Conservation (phyloP, 1,139 yeast species). For the Taphrina communis region DNA sequence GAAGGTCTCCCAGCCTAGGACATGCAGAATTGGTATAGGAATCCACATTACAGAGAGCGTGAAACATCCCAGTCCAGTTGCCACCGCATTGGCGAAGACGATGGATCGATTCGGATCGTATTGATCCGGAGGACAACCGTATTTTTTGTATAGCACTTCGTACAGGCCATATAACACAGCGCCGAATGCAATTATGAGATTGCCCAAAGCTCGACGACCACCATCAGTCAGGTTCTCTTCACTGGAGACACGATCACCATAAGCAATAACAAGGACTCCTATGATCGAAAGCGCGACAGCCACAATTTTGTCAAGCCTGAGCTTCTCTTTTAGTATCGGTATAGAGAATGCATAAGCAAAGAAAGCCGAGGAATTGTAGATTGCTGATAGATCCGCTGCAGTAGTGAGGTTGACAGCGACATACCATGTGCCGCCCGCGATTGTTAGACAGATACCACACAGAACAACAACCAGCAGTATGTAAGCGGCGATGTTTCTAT, state of each 20-base stretch:
- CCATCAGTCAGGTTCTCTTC: conserved; percentile 51
- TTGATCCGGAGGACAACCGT: conserved; percentile 73
- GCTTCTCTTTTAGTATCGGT: conserved; percentile 67
- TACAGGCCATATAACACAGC: conserved; percentile 83
- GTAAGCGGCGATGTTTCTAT: conserved; percentile 60
- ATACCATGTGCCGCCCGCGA: conserved; percentile 88
- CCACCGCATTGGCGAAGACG: conserved; percentile 63
- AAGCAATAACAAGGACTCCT: conserved; percentile 83
- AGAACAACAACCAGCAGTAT: conserved; percentile 58
- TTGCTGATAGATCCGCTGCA: conserved; percentile 86
- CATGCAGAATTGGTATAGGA: conserved; percentile 59
- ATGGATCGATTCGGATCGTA: conserved; percentile 60
- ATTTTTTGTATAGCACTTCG: conserved; percentile 79
- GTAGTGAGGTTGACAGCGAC: conserved; percentile 75
- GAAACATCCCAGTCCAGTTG: conserved; percentile 64
- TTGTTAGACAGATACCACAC: conserved; percentile 60
- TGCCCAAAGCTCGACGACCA: conserved; percentile 73
- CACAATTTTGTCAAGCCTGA: conserved; percentile 67
- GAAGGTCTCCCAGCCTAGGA: conserved; percentile 65
- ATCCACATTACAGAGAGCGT: conserved; percentile 62
- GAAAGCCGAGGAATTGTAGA: conserved; percentile 87
- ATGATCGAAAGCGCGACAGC: conserved; percentile 74
- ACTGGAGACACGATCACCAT: conserved; percentile 57
- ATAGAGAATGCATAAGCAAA: conserved; percentile 86
- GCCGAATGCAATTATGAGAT: conserved; percentile 73